These are phyloP conservation scores for Oidiodendron maius DNA, from an alignment of 495 filamentous ascomycete genomes.

Conservation along the genomic window DNA sequence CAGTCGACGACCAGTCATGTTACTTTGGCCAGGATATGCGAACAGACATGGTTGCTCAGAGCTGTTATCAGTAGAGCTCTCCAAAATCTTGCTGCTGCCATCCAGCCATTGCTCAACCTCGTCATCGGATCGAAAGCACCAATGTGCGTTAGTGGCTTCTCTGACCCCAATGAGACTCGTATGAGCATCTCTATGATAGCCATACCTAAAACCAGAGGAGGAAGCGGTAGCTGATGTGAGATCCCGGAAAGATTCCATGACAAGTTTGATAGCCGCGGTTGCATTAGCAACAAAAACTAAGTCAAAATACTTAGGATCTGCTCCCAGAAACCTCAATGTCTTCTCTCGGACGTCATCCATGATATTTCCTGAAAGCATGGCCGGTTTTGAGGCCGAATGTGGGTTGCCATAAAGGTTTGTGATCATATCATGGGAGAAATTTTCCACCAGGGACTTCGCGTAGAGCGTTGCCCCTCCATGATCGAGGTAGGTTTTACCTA, in stretches of 20 bases:
- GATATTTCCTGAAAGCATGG: conserved; percentile 50
- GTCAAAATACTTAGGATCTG: conserved; percentile 59
- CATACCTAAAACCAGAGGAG: conserved; percentile 56
- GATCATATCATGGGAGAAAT: conserved; percentile 52
- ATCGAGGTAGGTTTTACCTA: conserved; percentile 55
- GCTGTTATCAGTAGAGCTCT: neutral
- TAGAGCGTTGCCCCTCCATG: conserved; percentile 73
- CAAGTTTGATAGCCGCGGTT: conserved; percentile 64
- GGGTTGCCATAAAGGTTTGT: conserved; percentile 67
- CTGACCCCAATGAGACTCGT: conserved; percentile 68
- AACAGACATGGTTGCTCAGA: conserved; percentile 44
- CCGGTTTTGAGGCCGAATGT: conserved; percentile 64
- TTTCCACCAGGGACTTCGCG: conserved; percentile 53
- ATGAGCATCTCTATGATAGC: conserved; percentile 69
- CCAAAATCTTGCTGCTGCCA: neutral
- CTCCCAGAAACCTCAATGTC: conserved; percentile 56
- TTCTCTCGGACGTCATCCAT: conserved; percentile 53
- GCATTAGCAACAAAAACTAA: conserved; percentile 65
- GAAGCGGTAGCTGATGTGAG: conserved; percentile 32
- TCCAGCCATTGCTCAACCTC: conserved; percentile 65
- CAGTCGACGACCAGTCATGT: conserved; percentile 61
- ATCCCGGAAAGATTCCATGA: conserved; percentile 59
- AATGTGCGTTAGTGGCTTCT: conserved; percentile 49
- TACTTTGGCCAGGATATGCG: conserved; percentile 74
- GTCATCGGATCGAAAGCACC: conserved; percentile 59